Conservation (phyloP, 148 eudicot species). For the Fagopyrum homotropicum region DNA sequence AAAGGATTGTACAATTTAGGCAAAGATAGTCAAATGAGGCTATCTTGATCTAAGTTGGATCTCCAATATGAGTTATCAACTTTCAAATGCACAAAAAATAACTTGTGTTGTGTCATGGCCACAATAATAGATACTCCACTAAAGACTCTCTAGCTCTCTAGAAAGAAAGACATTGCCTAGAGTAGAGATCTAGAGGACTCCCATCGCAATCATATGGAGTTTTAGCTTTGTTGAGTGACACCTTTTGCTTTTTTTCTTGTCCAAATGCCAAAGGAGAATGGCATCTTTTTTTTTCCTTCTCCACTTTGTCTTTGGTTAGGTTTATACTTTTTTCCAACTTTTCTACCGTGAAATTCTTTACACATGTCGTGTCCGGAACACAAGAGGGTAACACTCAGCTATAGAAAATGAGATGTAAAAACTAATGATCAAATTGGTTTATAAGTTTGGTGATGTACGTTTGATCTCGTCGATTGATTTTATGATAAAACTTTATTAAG, state of each 20-base stretch:
- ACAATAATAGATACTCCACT: slow-evolving; percentile 4
- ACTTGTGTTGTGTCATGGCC: background rate
- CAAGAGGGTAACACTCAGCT: no score
- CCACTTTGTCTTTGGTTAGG: background rate
- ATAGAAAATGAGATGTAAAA: no score
- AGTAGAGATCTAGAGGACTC: background rate
- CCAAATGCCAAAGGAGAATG: background rate
- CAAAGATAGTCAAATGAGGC: slow-evolving; percentile 12
- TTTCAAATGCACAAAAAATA: background rate
- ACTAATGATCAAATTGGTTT: no score
- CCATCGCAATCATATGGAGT: slow-evolving; percentile 3
- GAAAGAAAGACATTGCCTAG: background rate
- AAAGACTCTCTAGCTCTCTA: background rate
- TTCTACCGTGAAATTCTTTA: background rate
- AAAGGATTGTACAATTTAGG: background rate
- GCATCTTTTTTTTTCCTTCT: background rate
- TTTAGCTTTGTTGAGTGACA: slow-evolving; percentile 8
- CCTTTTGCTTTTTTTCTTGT: background rate
- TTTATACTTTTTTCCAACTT: background rate
- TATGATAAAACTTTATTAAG: no score
- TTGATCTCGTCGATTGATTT: no score
- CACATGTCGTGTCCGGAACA: background rate
- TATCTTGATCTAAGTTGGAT: slow-evolving; percentile 7
- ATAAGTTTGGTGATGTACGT: no score
- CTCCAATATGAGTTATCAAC: slow-evolving; percentile 9